phyloP scores from a whole-genome alignment of 2,329 filamentous ascomycete species.

The Claviceps humidiphila region DNA sequence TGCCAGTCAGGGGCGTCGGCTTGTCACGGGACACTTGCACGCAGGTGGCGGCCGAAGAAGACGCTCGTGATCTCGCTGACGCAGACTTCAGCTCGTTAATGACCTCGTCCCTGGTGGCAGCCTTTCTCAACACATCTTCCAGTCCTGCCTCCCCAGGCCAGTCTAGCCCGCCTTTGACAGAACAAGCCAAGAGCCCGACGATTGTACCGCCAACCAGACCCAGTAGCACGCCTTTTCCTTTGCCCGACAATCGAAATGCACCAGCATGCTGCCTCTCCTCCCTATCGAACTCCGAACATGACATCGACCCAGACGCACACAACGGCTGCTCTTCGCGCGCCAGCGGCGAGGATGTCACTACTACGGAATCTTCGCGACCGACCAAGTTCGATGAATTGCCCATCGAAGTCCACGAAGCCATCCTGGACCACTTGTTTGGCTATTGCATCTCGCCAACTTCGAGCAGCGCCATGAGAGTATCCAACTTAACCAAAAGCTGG shows the following conservation, averaged over 20 bases:
- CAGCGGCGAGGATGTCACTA: slow-evolving; percentile 9
- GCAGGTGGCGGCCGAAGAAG: slow-evolving; percentile 4
- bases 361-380: slow-evolving; percentile 10
- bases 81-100: slow-evolving; percentile 24
- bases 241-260: slow-evolving; percentile 33
- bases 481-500: slow-evolving; percentile 44
- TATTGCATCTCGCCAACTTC: slow-evolving; percentile 50
- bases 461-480: slow-evolving; percentile 39
- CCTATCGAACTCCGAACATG: slow-evolving; percentile 13
- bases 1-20: slow-evolving; percentile 3
- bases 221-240: slow-evolving; percentile 47
- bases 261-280: slow-evolving; percentile 16
- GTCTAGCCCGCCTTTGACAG: slow-evolving; percentile 33
- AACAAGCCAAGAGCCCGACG: slow-evolving; percentile 29
- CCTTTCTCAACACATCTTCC: slow-evolving; percentile 29
- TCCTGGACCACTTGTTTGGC: slow-evolving; percentile 59
- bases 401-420: slow-evolving; percentile 57
- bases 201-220: slow-evolving; percentile 30
- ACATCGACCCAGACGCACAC: slow-evolving; percentile 7
- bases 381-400: slow-evolving; percentile 41
- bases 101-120: slow-evolving; percentile 22
- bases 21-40: slow-evolving; percentile 5
- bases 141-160: slow-evolving; percentile 42
- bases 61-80: slow-evolving; percentile 10
- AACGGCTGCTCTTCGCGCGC: slow-evolving; percentile 7